Percentiles rank a stretch among this genome's conserved stretches.
These are phyloP conservation scores for Kuraishia piskuri DNA, from an alignment of 805 yeast genomes.

Conservation along the genomic window DNA sequence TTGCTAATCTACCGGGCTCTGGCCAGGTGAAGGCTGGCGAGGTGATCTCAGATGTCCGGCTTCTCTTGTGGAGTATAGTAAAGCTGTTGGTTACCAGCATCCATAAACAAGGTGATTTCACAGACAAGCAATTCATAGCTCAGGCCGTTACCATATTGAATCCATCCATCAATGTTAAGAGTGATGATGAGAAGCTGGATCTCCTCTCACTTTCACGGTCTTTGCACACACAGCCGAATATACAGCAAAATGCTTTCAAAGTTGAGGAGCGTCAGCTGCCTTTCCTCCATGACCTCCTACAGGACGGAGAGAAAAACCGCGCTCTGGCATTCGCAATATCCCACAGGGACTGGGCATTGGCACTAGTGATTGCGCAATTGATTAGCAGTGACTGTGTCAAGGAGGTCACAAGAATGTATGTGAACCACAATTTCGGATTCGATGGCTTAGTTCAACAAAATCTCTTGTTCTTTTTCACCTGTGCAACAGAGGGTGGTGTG, in stretches of 20 bases:
- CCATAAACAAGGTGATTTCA: slow-evolving; percentile 17
- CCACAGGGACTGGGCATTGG: slow-evolving; percentile 68
- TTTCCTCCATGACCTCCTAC: slow-evolving; percentile 29
- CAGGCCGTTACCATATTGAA: slow-evolving; percentile 29
- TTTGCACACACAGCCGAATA: slow-evolving; percentile 5
- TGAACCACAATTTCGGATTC: slow-evolving; percentile 10
- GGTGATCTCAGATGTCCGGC: slow-evolving; percentile 11
- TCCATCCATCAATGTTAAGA: slow-evolving; percentile 28
- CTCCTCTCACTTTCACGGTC: slow-evolving; percentile 10
- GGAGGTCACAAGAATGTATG: slow-evolving; percentile 35
- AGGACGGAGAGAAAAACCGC: slow-evolving; percentile 54
- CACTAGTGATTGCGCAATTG: slow-evolving; percentile 61
- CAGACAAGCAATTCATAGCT: slow-evolving; percentile 20
- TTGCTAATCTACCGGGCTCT: slow-evolving; percentile 8
- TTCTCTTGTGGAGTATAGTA: slow-evolving; percentile 19
- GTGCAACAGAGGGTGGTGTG: slow-evolving; percentile 9
- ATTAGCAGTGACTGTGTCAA: slow-evolving; percentile 43
- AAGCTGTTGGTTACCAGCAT: slow-evolving; percentile 15
- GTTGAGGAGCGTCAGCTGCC: slow-evolving; percentile 16
- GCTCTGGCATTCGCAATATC: slow-evolving; percentile 59
- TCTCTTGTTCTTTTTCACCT: slow-evolving; percentile 19
- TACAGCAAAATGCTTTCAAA: slow-evolving; percentile 17
- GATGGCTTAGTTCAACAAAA: slow-evolving; percentile 16
- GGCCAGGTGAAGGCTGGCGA: slow-evolving; percentile 11
- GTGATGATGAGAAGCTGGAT: slow-evolving; percentile 9